Evolutionary conservation across 441 rosid genomes (phyloP), one percentile per base, ranked within the genome.

Genomic region (Biscutella auriculata): DNA sequence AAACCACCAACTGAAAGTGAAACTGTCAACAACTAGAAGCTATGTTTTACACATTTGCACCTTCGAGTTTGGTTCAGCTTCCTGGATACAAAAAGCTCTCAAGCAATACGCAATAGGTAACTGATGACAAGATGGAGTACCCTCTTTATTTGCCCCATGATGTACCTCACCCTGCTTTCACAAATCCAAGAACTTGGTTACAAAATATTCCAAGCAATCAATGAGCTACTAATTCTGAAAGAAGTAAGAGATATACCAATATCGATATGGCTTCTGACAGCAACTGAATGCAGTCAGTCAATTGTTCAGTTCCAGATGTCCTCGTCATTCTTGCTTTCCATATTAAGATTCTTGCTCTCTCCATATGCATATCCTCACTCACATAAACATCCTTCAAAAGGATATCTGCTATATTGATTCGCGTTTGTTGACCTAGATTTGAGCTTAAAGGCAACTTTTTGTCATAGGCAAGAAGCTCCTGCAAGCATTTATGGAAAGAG

Each of bases 391-490:
- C 73, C 70, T 78, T 74, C 70, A 87, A 60, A 50, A 89, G 93
- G 63, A 71, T 39, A 65, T 76, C 79, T n/a, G 74, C 66, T 56
- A 79, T 71, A 75, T 81, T 62, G 14, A 69, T 62, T 74, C 62
- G 84, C 81, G 72, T 87, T 57, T 51, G 70, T 25, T 63, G 85
- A 57, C 84, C 81, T 44, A 81, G 50, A 50, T 76, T 74, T 48
- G 95, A 85, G 65, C 67, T 62, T 26, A 50, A 50, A 59, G 73
- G 50, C 26, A 63, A 57, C 68, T 80, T 39, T 69, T 79, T 85
- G 42, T 77, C 96, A 61, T 87, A 89, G 34, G 80, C 85, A 71
- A 72, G 66, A 69, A 89, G 83, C 77, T 83, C 97, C 99, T 89
- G 71, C 34, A 70, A 43, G 49, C 10, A 52, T 47, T 62, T 16